These are phyloP conservation scores for Botrytis elliptica DNA, from an alignment of 2,329 filamentous ascomycete species.

Conservation along the genomic window DNA sequence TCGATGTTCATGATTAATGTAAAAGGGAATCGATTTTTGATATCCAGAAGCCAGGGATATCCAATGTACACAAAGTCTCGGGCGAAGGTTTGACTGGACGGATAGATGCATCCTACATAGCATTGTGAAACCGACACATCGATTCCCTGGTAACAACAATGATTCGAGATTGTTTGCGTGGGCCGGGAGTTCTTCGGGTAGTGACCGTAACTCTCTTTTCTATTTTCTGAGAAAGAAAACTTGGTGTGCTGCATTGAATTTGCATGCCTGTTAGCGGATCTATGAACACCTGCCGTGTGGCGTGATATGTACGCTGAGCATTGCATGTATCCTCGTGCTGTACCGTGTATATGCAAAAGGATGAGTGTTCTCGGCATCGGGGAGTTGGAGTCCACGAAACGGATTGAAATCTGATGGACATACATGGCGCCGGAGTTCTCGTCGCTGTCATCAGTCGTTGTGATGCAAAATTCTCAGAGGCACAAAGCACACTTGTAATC, in stretches of 20 bases:
- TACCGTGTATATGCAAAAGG: not conserved
- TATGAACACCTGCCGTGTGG: conserved; percentile 8
- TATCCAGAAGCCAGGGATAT: not conserved
- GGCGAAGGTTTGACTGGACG: conserved; percentile 4
- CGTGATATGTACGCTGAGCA: conserved; percentile 13
- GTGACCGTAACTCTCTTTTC: not conserved
- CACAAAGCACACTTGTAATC: not conserved
- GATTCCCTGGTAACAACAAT: not conserved
- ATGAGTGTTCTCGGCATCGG: not conserved
- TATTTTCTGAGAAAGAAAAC: not conserved
- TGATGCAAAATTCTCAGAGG: not conserved
- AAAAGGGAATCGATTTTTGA: not conserved
- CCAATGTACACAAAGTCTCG: not conserved
- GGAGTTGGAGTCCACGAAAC: not conserved
- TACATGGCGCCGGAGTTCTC: not conserved
- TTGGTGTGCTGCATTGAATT: not conserved
- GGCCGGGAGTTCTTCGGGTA: not conserved
- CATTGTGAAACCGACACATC: not conserved
- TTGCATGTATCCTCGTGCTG: conserved; percentile 8
- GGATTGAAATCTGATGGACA: not conserved
- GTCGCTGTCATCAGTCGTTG: not conserved
- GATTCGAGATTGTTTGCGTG: not conserved
- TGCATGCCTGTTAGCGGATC: conserved; percentile 8
- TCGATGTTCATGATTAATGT: not conserved
- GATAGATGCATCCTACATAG: conserved; percentile 9